Evolutionary conservation across 345 rosid species (phyloP), one percentile per base, ranked within the genome.

Genomic region (Xanthoceras sorbifolium): DNA sequence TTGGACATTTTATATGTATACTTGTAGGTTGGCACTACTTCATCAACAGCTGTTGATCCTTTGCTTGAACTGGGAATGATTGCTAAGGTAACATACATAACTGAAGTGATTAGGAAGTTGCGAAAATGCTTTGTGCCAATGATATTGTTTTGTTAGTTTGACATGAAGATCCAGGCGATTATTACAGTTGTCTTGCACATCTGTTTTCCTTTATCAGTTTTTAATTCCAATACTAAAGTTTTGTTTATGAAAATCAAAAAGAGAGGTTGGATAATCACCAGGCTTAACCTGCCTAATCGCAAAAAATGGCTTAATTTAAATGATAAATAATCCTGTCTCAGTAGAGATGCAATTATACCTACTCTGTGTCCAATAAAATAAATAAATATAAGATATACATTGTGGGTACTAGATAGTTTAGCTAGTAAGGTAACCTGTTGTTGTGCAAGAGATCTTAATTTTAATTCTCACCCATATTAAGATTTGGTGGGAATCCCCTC

Each of bases 11-110:
- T 23, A 48, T 68, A 34, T 75, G 60, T 80, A 18, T 54, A 68
- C 72, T 62, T 78, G 64, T 82, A 94, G 98, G 92, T 91, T 63
- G 98, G 98, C 10, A 90, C 96, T 50, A 94, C 98, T 74, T 94
- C 98, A 11, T 94, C 98, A 73, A 81, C 98, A 2, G 94, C 97
- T 42, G 89, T 89, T 67, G 98, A 92, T 85, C 96, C 98, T 54
- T 83, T 94, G 81, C 84, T 71, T 80, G 76, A 85, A 1, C 76
- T 94, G 9, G 97, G 93, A 71, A 82, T 83, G 79, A 89, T 94
- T 38, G 90, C 98, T 10, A 81, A 89, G 89, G 97, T 94, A 54
- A 66, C 73, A 44, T 55, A 69, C 69, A 31, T 34, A 36, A 20
- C 14, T 60, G 1, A 31, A 12, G 28, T 79, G 73, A 40, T 59